A percentile compares a stretch with the other conserved stretches of the same genome.
phyloP scores from a whole-genome alignment of 139 green algal species.

The Chara braunii region DNA sequence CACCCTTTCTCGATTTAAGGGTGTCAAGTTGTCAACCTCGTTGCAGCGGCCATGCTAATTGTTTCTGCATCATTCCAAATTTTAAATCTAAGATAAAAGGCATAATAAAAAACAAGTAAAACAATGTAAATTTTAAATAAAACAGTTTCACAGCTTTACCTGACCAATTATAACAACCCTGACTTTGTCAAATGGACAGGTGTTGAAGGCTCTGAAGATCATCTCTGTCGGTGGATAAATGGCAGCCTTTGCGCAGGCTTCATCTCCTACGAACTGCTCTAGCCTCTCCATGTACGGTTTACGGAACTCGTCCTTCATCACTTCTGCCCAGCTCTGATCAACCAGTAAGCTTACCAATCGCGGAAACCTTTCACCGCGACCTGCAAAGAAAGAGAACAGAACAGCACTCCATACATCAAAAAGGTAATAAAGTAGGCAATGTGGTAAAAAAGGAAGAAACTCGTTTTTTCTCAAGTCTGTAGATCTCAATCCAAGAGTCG shows the following conservation, averaged over 20 bases:
- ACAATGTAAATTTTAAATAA: background rate
- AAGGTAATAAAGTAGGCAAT: too few relatives aligned
- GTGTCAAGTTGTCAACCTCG: too few relatives aligned
- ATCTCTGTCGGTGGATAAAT: constrained; percentile 66
- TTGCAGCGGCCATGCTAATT: too few relatives aligned
- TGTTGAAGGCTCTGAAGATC: constrained; percentile 65
- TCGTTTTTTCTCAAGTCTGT: too few relatives aligned
- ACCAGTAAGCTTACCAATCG: background rate
- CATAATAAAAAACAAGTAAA: background rate
- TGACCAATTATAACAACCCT: constrained; percentile 46
- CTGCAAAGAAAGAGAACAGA: constrained; percentile 10
- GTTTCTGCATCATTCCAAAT: too few relatives aligned
- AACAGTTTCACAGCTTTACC: constrained; percentile 38
- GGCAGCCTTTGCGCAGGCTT: background rate
- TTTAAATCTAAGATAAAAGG: too few relatives aligned
- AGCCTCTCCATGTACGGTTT: constrained; percentile 38
- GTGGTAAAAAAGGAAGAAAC: too few relatives aligned
- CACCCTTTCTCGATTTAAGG: too few relatives aligned
- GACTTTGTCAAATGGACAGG: constrained; percentile 41
- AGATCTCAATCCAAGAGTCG: too few relatives aligned
- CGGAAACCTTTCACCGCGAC: constrained; percentile 4
- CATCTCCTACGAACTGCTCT: constrained; percentile 32
- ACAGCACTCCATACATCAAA: too few relatives aligned
- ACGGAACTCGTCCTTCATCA: constrained; percentile 33
- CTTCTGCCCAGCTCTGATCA: constrained; percentile 28